Evolutionary conservation across 2,329 filamentous ascomycete species (phyloP).

Genomic region (Trichoderma simmonsii): DNA sequence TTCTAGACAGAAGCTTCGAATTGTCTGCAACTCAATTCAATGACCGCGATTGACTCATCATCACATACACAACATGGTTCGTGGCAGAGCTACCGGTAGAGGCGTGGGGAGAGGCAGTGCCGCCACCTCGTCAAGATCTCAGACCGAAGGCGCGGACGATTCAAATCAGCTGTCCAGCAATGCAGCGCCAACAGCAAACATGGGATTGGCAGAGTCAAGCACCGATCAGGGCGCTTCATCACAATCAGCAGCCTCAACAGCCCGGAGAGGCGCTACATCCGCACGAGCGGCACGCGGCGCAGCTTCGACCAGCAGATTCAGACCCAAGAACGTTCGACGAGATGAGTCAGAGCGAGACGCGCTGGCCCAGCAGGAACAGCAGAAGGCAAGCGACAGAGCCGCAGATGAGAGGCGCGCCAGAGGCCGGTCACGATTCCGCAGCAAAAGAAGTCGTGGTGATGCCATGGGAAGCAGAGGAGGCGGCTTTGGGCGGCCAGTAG

Average conservation of each 20-base stretch:
- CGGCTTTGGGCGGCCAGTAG: constrained; percentile 33
- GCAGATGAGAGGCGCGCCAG: constrained; percentile 39
- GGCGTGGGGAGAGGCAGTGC: constrained; percentile 33
- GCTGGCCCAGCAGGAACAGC: constrained; percentile 44
- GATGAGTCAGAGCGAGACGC: constrained; percentile 49
- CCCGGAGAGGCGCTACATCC: constrained; percentile 23
- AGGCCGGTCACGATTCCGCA: constrained; percentile 40
- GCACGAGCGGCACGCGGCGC: constrained; percentile 33
- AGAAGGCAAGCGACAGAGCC: constrained; percentile 41
- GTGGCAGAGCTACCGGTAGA: constrained; percentile 33
- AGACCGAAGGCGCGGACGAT: constrained; percentile 23
- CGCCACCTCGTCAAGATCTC: constrained; percentile 26
- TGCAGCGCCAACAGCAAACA: constrained; percentile 18
- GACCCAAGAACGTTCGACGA: constrained; percentile 48
- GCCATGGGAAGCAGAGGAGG: constrained; percentile 42
- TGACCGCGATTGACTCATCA: constrained; percentile 9
- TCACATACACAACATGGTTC: constrained; percentile 29
- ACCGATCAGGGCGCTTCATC: constrained; percentile 1
- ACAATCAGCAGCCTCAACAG: constrained; percentile 20
- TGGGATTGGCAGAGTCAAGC: constrained; percentile 21
- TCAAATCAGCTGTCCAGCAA: background rate
- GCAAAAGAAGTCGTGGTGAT: constrained; percentile 43
- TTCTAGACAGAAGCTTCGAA: constrained; percentile 16
- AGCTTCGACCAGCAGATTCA: constrained; percentile 40
- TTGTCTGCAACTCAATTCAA: background rate